Conservation (phyloP, 371 early-diverging fungal genomes). For the Lichtheimia ornata region DNA sequence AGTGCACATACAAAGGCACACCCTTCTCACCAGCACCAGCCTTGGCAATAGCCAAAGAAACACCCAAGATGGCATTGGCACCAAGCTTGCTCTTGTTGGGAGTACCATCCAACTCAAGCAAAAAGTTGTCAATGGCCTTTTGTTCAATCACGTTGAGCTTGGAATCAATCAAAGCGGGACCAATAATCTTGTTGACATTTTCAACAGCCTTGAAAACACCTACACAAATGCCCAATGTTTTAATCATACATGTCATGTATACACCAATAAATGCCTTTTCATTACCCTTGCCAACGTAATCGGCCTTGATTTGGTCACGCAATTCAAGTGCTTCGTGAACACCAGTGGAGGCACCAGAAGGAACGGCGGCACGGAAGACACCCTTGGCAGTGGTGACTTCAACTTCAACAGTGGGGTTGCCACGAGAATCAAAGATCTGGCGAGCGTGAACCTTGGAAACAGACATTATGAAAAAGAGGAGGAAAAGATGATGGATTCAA, state of each 20-base stretch:
- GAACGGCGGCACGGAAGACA: constrained; percentile 96
- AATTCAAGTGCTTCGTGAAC: constrained; percentile 98
- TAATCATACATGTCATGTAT: neutral
- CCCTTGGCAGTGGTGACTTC: constrained; percentile 93
- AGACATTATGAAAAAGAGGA: constrained; percentile 32
- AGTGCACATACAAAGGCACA: constrained; percentile 92
- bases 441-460: constrained; percentile 91
- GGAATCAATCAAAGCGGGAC: constrained; percentile 76
- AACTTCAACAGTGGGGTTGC: constrained; percentile 99
- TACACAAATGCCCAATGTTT: too few relatives aligned
- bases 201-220: constrained; percentile 92
- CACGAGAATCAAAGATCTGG: constrained; percentile 99
- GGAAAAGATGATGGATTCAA: constrained; percentile 8
- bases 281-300: constrained; percentile 95
- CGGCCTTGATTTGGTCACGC: constrained; percentile 85
- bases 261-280: neutral
- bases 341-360: constrained; percentile 99
- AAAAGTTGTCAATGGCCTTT: constrained; percentile 88
- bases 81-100: constrained; percentile 95
- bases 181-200: constrained; percentile 91
- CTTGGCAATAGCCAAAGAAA: constrained; percentile 95
- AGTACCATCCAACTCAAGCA: constrained; percentile 94
- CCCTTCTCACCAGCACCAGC: constrained; percentile 94
- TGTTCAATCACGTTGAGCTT: constrained; percentile 86
- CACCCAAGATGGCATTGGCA: constrained; percentile 99